A percentile compares a stretch with the other conserved stretches of the same genome.
Conservation (phyloP, 2,329 filamentous ascomycete genomes). For the Fusarium incarnatum region DNA sequence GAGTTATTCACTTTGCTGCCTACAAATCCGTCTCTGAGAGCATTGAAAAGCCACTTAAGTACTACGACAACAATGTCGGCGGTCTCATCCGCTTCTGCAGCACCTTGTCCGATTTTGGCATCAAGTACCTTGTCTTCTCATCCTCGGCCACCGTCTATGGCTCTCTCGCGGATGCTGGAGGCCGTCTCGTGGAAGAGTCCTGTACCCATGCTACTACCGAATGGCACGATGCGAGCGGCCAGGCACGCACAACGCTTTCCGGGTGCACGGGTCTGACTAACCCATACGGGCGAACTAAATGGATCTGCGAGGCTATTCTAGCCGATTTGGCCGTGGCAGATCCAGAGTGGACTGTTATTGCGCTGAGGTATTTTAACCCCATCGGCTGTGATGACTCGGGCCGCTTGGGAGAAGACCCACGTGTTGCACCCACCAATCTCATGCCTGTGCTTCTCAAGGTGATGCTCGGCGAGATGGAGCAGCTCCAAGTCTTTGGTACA, state of each 20-base stretch:
- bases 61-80: constrained; percentile 76
- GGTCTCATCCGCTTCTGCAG: constrained; percentile 66
- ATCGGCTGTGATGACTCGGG: constrained; percentile 74
- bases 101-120: constrained; percentile 55
- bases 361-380: constrained; percentile 75
- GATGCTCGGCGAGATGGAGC: constrained; percentile 62
- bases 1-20: constrained; percentile 77
- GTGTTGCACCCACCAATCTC: constrained; percentile 9
- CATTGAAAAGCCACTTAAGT: constrained; percentile 68
- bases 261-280: constrained; percentile 5
- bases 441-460: constrained; percentile 51
- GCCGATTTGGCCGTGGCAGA: constrained; percentile 71
- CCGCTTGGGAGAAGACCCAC: constrained; percentile 71
- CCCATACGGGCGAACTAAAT: constrained; percentile 73
- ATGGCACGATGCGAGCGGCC: constrained; percentile 39
- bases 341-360: constrained; percentile 71
- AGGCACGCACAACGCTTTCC: not conserved
- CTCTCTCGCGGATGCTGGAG: constrained; percentile 60
- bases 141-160: constrained; percentile 77
- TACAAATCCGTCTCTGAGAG: constrained; percentile 75
- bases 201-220: constrained; percentile 61
- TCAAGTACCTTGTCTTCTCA: constrained; percentile 75
- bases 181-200: not conserved
- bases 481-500: constrained; percentile 63
- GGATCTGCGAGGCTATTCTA: constrained; percentile 74